Evolutionary conservation across 306 rosid genomes (phyloP).

Genomic region (Inga laurina): DNA sequence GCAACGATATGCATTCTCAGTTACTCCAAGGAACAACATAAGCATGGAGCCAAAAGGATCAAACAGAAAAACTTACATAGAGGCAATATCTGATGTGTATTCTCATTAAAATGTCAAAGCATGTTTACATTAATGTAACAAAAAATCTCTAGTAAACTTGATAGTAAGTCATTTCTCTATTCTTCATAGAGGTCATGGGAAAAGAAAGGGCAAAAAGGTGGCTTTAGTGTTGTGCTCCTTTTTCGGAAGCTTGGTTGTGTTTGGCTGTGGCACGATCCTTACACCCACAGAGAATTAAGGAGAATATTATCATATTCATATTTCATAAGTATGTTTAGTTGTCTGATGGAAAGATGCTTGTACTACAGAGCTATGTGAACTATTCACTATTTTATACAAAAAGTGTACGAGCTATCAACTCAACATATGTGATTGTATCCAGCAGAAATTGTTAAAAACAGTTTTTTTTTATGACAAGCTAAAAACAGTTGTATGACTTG

Average conservation of each 20-base stretch:
- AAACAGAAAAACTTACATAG: conserved; percentile 13
- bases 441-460: not conserved
- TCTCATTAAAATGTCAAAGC: not conserved
- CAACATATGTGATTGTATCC: not conserved
- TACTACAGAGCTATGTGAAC: not conserved
- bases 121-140: conserved; percentile 5
- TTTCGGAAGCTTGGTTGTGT: not conserved
- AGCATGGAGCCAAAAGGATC: conserved; percentile 27
- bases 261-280: too few relatives aligned
- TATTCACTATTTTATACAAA: not conserved
- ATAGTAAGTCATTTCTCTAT: not conserved
- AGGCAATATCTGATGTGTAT: conserved; percentile 14
- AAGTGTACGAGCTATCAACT: not conserved
- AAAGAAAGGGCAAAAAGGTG: not conserved
- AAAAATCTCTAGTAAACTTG: not conserved
- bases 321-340: conserved; percentile 6
- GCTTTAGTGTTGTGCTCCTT: not conserved
- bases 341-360: not conserved
- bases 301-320: conserved; percentile 2
- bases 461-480: not conserved
- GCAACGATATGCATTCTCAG: conserved; percentile 45
- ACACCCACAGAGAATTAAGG: not conserved
- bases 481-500: not conserved
- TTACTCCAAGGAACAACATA: conserved; percentile 30
- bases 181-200: not conserved